Percentiles rank a stretch among this genome's conserved stretches.
Conservation (phyloP, 805 yeast genomes). For the Yamadazyma tumulicola region DNA sequence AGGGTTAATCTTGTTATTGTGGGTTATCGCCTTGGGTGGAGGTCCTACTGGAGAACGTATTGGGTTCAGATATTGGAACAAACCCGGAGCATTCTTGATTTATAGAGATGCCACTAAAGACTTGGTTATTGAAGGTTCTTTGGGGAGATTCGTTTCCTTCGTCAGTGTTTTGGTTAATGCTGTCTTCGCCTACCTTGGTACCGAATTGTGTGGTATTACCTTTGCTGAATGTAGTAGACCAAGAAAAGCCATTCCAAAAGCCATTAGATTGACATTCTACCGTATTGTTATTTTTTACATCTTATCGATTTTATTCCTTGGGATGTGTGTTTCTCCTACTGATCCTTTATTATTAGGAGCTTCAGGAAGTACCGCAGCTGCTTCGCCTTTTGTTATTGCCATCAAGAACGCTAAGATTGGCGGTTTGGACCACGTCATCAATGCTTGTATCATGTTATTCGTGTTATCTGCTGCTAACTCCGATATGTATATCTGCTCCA, state of each 20-base stretch:
- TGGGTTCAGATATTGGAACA: constrained; percentile 68
- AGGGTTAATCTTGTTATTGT: constrained; percentile 62
- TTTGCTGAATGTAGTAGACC: constrained; percentile 72
- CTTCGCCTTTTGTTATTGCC: constrained; percentile 85
- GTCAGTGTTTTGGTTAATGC: constrained; percentile 62
- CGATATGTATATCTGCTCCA: constrained; percentile 71
- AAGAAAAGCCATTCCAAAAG: constrained; percentile 65
- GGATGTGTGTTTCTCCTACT: constrained; percentile 63
- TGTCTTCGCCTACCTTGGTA: constrained; percentile 68
- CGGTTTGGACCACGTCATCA: constrained; percentile 71
- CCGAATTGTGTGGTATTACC: constrained; percentile 68
- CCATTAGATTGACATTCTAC: constrained; percentile 65
- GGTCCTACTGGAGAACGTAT: constrained; percentile 70
- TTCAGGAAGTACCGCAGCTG: constrained; percentile 57
- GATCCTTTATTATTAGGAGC: constrained; percentile 50
- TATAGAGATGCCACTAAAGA: constrained; percentile 42
- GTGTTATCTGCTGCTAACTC: constrained; percentile 82
- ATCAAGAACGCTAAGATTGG: constrained; percentile 60
- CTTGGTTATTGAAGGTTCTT: constrained; percentile 36
- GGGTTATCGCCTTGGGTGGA: constrained; percentile 72
- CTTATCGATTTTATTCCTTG: constrained; percentile 57
- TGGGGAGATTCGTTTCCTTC: constrained; percentile 60
- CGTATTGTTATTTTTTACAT: constrained; percentile 65
- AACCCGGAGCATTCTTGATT: constrained; percentile 61
- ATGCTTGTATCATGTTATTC: constrained; percentile 72